Conservation (phyloP, 2,329 filamentous ascomycete species). For the Alternaria ventricosa region DNA sequence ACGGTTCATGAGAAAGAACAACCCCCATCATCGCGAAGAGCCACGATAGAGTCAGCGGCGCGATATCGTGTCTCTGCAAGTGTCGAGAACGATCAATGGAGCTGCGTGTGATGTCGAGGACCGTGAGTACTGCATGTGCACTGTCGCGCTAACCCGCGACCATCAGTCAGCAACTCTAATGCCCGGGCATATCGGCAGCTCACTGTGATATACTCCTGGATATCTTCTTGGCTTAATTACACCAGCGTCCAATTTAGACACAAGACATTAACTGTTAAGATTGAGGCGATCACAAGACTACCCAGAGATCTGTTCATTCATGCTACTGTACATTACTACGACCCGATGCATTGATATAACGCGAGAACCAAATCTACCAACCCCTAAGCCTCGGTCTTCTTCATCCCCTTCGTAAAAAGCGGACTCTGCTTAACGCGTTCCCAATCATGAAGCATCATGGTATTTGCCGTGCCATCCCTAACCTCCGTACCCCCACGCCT, state of each 20-base stretch:
- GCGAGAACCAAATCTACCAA: neutral
- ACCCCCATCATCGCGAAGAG: neutral
- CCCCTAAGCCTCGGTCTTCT: neutral
- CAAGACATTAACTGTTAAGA: neutral
- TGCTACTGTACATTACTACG: neutral
- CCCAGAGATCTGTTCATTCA: neutral
- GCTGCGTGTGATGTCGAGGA: neutral
- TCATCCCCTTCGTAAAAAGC: conserved; percentile 42
- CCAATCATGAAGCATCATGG: conserved; percentile 47
- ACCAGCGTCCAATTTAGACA: neutral
- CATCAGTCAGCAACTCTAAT: neutral
- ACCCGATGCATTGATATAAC: neutral
- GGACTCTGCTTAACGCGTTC: conserved; percentile 43
- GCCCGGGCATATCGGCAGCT: neutral
- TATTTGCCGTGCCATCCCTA: conserved; percentile 41
- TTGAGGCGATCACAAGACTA: neutral
- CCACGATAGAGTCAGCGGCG: neutral
- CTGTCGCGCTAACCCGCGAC: neutral
- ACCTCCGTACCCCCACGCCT: conserved; percentile 42
- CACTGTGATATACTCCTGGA: neutral
- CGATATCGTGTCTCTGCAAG: neutral
- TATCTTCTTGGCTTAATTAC: neutral
- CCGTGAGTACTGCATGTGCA: neutral
- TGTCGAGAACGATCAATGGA: neutral
- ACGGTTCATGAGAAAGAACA: neutral